phyloP scores from a whole-genome alignment of 345 rosid species.

The Populus tremula region DNA sequence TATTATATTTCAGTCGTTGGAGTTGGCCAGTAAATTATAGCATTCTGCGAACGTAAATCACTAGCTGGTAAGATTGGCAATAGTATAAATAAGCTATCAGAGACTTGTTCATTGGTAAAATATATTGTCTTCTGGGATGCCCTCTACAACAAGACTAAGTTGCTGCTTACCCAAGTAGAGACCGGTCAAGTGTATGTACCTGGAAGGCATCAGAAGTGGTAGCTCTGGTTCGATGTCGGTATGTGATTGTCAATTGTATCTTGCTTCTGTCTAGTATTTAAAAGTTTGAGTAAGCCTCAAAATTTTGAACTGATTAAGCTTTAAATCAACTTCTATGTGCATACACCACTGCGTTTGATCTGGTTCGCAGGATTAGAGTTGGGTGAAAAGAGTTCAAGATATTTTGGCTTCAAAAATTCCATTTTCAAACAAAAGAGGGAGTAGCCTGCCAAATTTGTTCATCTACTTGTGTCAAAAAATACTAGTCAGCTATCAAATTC shows the following conservation, averaged over 20 bases:
- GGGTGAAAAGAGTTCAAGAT: background rate
- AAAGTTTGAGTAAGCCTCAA: background rate
- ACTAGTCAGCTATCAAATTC: too few species aligned
- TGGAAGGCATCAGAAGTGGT: conserved; percentile 19
- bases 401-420: background rate
- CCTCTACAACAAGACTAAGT: background rate
- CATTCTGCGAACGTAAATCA: background rate
- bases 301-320: background rate
- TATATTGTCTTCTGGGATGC: background rate
- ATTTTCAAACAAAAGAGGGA: background rate
- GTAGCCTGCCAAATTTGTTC: background rate
- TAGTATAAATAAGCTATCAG: background rate
- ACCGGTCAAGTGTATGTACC: background rate
- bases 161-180: background rate
- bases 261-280: background rate
- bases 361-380: background rate
- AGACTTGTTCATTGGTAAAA: conserved; percentile 10
- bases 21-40: background rate
- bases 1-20: background rate
- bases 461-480: background rate
- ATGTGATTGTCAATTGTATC: conserved; percentile 18
- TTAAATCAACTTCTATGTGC: background rate
- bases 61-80: background rate
- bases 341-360: conserved; percentile 1
- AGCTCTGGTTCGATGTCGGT: conserved; percentile 51